phyloP scores from a whole-genome alignment of 108 stramenopile genomes.

The Licmophora abbreviata region DNA sequence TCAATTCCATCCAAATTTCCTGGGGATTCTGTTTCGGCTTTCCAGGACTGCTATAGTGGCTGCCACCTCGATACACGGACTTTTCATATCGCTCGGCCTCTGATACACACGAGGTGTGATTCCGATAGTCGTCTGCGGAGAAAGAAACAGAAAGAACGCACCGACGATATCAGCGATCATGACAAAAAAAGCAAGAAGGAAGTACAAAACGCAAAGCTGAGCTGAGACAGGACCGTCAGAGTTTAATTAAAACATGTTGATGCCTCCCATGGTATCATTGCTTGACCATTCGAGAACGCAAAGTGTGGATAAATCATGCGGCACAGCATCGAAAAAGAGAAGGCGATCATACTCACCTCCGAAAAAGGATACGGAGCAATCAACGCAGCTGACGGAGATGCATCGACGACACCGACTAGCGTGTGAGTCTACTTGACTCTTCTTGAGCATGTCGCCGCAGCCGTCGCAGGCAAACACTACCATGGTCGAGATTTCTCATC shows the following conservation, averaged over 20 bases:
- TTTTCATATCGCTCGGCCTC: conserved; percentile 86
- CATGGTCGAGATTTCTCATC: too few relatives aligned
- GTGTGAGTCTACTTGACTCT: conserved; percentile 79
- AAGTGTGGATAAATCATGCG: conserved; percentile 24
- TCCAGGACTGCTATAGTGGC: conserved; percentile 27
- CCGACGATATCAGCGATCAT: neutral
- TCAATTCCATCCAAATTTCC: conserved; percentile 69
- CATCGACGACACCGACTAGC: conserved; percentile 69
- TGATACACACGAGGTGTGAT: conserved; percentile 77
- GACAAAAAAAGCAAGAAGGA: conserved; percentile 11
- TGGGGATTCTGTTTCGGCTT: conserved; percentile 51
- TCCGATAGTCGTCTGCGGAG: conserved; percentile 72
- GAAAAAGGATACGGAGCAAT: conserved; percentile 73
- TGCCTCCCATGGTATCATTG: conserved; percentile 63
- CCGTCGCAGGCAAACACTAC: conserved; percentile 86
- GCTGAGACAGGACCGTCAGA: conserved; percentile 39
- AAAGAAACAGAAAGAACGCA: conserved; percentile 3
- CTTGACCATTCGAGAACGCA: conserved; percentile 27
- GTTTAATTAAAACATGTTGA: conserved; percentile 92
- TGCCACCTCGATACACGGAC: conserved; percentile 32
- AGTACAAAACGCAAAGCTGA: neutral
- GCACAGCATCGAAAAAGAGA: neutral
- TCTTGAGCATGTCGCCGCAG: conserved; percentile 82
- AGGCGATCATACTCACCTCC: conserved; percentile 53
- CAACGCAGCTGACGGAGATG: conserved; percentile 71